A percentile compares a stretch with the other conserved stretches of the same genome.
Conservation (phyloP, 805 yeast genomes). For the Yarrowia osloensis region DNA sequence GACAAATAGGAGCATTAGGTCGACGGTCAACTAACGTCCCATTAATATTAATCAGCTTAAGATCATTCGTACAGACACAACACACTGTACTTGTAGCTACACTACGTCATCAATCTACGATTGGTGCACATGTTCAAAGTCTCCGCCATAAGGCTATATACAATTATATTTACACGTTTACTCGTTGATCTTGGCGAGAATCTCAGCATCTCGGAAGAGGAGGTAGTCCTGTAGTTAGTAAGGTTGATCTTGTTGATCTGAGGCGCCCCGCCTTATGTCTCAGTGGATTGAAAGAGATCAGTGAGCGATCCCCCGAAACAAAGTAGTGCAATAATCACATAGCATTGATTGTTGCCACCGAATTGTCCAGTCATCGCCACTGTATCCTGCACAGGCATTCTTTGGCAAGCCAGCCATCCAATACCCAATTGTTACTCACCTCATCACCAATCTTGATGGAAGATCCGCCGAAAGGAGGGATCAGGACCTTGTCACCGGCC, state of each 20-base stretch:
- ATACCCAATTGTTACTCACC: conserved; percentile 28
- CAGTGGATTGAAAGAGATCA: not conserved
- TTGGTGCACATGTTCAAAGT: not conserved
- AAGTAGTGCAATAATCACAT: not conserved
- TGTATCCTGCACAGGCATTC: too few species aligned
- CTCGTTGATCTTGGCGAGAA: conserved; percentile 76
- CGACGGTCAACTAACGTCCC: too few species aligned
- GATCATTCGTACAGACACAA: too few species aligned
- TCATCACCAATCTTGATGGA: conserved; percentile 85
- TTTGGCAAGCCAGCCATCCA: too few species aligned
- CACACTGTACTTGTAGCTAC: too few species aligned
- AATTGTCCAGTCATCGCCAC: not conserved
- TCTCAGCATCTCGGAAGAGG: conserved; percentile 90
- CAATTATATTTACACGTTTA: conserved; percentile 30
- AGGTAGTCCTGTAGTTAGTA: conserved; percentile 44
- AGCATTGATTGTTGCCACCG: not conserved
- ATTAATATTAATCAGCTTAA: too few species aligned
- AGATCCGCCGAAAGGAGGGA: conserved; percentile 93
- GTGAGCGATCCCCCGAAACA: not conserved
- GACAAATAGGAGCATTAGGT: not conserved
- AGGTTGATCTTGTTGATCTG: not conserved
- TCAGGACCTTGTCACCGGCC: conserved; percentile 91
- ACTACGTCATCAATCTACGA: too few species aligned
- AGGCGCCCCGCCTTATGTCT: not conserved
- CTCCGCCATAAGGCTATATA: conserved; percentile 26